Percentiles rank a stretch among this genome's conserved stretches.
These are phyloP conservation scores for Trichoderma koningiopsis DNA, from an alignment of 2,329 filamentous ascomycete species.

Conservation along the genomic window DNA sequence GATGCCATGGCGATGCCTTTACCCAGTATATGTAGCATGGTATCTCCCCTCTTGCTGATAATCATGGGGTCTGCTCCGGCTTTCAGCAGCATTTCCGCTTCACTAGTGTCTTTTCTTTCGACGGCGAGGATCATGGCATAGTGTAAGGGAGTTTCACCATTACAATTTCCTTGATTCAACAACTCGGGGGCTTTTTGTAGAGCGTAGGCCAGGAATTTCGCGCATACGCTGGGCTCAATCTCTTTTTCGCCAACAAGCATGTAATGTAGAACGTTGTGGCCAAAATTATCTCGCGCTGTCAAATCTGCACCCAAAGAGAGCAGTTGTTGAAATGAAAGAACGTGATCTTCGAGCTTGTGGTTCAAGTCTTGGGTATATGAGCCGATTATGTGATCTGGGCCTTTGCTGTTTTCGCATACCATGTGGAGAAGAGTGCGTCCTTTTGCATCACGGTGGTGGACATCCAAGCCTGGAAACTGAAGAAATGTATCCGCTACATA, in stretches of 20 bases:
- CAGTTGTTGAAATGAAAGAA: conserved; percentile 29
- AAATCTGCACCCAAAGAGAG: conserved; percentile 33
- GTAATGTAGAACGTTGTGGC: conserved; percentile 32
- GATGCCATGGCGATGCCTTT: conserved; percentile 2
- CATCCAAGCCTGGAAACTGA: conserved; percentile 28
- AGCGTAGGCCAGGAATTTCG: conserved; percentile 17
- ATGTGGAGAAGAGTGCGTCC: conserved; percentile 35
- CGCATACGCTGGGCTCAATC: neutral
- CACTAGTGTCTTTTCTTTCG: neutral
- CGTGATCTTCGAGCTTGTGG: neutral
- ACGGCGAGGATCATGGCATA: conserved; percentile 24
- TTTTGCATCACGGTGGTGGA: conserved; percentile 32
- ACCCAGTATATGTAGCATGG: conserved; percentile 30
- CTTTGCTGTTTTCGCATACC: conserved; percentile 26
- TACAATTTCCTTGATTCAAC: conserved; percentile 28
- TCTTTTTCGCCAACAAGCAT: conserved; percentile 16
- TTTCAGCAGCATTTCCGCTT: conserved; percentile 27
- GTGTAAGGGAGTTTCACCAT: conserved; percentile 35
- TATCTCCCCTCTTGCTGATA: conserved; percentile 28
- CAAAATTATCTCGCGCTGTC: conserved; percentile 30
- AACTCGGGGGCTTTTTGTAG: conserved; percentile 23
- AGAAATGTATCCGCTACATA: conserved; percentile 30
- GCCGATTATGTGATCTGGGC: conserved; percentile 24
- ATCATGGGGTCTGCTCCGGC: conserved; percentile 31
- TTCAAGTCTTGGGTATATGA: neutral